phyloP scores from a whole-genome alignment of 2,329 filamentous ascomycete species.

The Cercospora sojina region DNA sequence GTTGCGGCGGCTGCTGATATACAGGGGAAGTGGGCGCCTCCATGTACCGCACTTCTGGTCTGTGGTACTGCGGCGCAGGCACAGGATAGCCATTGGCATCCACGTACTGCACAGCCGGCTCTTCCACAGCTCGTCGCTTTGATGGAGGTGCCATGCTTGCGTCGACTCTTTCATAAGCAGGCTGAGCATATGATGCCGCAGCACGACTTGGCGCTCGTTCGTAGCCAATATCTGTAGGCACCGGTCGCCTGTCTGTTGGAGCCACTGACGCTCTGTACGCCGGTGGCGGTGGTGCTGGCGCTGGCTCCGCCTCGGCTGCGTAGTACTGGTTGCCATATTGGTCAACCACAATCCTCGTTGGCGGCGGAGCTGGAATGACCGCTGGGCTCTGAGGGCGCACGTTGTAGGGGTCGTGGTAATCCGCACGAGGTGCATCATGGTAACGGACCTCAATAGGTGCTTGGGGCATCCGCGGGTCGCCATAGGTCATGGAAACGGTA shows the following conservation, averaged over 20 bases:
- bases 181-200: constrained; percentile 26
- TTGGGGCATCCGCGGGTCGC: constrained; percentile 40
- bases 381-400: constrained; percentile 41
- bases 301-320: constrained; percentile 50
- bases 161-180: constrained; percentile 46
- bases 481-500: constrained; percentile 45
- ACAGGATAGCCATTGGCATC: constrained; percentile 32
- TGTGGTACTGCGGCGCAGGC: constrained; percentile 19
- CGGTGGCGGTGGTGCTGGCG: constrained; percentile 25
- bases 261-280: constrained; percentile 55
- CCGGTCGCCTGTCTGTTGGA: constrained; percentile 26
- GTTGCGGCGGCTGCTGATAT: constrained; percentile 27
- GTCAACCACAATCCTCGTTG: constrained; percentile 70
- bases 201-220: constrained; percentile 61
- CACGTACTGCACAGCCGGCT: constrained; percentile 31
- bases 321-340: constrained; percentile 79
- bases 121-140: constrained; percentile 25
- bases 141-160: constrained; percentile 30
- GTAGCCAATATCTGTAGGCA: constrained; percentile 50
- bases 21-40: constrained; percentile 31
- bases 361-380: constrained; percentile 47
- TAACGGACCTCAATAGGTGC: constrained; percentile 28
- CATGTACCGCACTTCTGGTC: constrained; percentile 25
- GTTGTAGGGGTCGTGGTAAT: constrained; percentile 38
- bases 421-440: constrained; percentile 37